A percentile compares a stretch with the other conserved stretches of the same genome.
These are phyloP conservation scores for Coprinopsis marcescibilis DNA, from an alignment of 768 basidiomycete genomes.

Conservation along the genomic window DNA sequence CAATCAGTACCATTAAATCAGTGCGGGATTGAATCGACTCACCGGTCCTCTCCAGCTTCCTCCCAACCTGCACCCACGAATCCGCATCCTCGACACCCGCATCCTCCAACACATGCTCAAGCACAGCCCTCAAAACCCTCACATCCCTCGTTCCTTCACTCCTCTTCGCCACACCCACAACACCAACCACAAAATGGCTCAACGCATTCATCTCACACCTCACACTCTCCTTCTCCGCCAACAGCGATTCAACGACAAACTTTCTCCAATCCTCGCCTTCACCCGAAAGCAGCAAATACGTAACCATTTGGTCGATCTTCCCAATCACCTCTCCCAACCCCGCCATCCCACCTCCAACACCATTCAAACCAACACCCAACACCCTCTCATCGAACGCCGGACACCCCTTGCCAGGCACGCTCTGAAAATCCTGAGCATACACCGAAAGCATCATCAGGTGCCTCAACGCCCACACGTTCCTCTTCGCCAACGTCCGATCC, in stretches of 20 bases:
- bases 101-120: conserved; percentile 56
- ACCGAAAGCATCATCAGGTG: conserved; percentile 61
- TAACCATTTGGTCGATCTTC: conserved; percentile 46
- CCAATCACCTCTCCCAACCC: conserved; percentile 33
- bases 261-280: conserved; percentile 47
- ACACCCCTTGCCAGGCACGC: conserved; percentile 39
- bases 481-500: conserved; percentile 50
- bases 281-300: conserved; percentile 55
- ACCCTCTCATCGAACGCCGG: conserved; percentile 38
- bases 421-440: conserved; percentile 57
- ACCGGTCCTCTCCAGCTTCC: conserved; percentile 61
- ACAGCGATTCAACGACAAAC: conserved; percentile 30
- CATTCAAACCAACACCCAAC: no score
- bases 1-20: neutral
- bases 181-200: conserved; percentile 1
- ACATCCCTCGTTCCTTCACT: conserved; percentile 25
- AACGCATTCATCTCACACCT: neutral
- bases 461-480: conserved; percentile 59
- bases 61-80: conserved; percentile 67
- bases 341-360: conserved; percentile 16
- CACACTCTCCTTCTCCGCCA: conserved; percentile 16
- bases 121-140: conserved; percentile 52
- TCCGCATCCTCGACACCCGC: conserved; percentile 64
- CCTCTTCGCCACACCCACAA: conserved; percentile 9
- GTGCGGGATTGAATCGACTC: conserved; percentile 15